phyloP scores from a whole-genome alignment of 2,329 filamentous ascomycete species.

The Amphichorda felina region DNA sequence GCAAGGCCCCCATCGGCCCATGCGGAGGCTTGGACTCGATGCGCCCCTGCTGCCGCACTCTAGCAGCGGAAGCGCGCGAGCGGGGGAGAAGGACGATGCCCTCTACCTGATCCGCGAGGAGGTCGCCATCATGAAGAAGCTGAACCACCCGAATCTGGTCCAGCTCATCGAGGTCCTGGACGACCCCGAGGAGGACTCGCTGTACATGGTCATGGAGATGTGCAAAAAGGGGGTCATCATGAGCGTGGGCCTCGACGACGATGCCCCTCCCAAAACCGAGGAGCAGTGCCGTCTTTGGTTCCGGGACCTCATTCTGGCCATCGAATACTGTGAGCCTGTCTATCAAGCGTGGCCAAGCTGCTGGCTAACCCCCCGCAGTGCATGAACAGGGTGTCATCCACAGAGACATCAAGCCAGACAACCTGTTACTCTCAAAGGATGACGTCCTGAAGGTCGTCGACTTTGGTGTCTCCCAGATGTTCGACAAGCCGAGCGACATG shows the following conservation, averaged over 20 bases:
- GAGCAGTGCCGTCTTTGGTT: constrained; percentile 87
- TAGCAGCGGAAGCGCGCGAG: constrained; percentile 13
- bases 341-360: too few relatives aligned
- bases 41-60: constrained; percentile 11
- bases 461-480: constrained; percentile 99
- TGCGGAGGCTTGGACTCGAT: constrained; percentile 16
- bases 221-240: constrained; percentile 97
- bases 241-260: constrained; percentile 82
- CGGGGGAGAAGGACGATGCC: constrained; percentile 54
- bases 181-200: constrained; percentile 85
- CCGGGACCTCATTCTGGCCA: constrained; percentile 83
- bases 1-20: constrained; percentile 25
- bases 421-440: constrained; percentile 78
- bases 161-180: constrained; percentile 88
- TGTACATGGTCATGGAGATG: constrained; percentile 99
- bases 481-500: constrained; percentile 78
- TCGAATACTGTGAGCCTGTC: constrained; percentile 78
- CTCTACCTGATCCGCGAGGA: constrained; percentile 87
- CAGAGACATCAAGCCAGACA: constrained; percentile 96
- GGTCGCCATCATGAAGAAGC: constrained; percentile 98
- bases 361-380: constrained; percentile 33
- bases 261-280: constrained; percentile 68
- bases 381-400: constrained; percentile 93
- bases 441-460: constrained; percentile 95
- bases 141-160: constrained; percentile 90